Evolutionary conservation across 495 filamentous ascomycete genomes (phyloP), one percentile per base, ranked within the genome.

Genomic region (Terfezia boudieri): DNA sequence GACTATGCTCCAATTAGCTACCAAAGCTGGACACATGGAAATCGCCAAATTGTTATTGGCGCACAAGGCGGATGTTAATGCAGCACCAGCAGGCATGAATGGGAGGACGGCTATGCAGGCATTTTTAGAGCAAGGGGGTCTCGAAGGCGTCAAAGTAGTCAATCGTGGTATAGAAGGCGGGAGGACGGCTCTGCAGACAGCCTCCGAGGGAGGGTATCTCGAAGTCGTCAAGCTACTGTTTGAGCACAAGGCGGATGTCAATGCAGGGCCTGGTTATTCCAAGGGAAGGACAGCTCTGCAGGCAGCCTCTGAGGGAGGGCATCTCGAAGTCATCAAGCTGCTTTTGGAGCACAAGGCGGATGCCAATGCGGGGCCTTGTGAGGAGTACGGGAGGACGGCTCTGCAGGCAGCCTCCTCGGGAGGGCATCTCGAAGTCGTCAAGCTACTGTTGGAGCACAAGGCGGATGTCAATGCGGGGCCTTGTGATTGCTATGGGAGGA

Each of bases 31-130:
- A 32, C 2, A 32, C 26, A 7, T 32, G 26, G 26, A 32, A 32
- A 32, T 32, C 26, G 7, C 26, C 26, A 32, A 4, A 32, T 7
- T 32, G 7, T 32, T 32, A 2, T 32, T 32, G 26, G 26, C 1
- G 26, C 26, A 32, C n/a, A 49, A 36, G 46, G 53, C 43, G 2
- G 43, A 55, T 38, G 43, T 55, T 43, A 55, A 58, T n/a, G 56
- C 52, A n/a, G n/a, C n/a, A n/a, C n/a, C n/a, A n/a, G n/a, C n/a
- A n/a, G n/a, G n/a, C n/a, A n/a, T n/a, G n/a, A n/a, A 57, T 12
- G 60, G 64, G 23, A 52, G 56, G 20, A 66, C 63, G 8, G 62
- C 61, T 35, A 58, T 66, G 36, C 61, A 63, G 23, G 55, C 56
- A 1, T 61, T 61, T 2, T 58, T 55, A 16, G 56, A 51, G 17